Percentiles rank a stretch among this genome's conserved stretches.
These are phyloP conservation scores for Camellia granthamiana DNA, from an alignment of 148 eudicot genomes.

Conservation along the genomic window DNA sequence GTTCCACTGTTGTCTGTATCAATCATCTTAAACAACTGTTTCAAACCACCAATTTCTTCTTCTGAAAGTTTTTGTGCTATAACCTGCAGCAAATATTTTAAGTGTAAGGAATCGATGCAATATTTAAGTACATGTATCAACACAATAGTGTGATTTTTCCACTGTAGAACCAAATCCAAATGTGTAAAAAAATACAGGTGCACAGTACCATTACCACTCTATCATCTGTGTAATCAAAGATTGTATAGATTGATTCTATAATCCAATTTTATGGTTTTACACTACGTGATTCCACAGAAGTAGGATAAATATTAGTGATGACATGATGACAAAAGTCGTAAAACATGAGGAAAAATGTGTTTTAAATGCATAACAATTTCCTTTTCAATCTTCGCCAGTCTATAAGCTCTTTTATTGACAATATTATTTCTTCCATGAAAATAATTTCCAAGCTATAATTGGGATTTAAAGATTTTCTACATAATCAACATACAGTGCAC, in stretches of 20 bases:
- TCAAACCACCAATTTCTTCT: constrained; percentile 46
- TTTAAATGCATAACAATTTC: background rate
- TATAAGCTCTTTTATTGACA: background rate
- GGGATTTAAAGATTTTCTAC: background rate
- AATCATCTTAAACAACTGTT: constrained; percentile 41
- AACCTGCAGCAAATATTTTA: constrained; percentile 23
- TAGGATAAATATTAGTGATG: too few relatives aligned
- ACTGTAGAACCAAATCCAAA: too few relatives aligned
- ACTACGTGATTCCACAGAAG: constrained; percentile 1
- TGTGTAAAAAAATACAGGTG: background rate
- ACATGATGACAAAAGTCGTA: too few relatives aligned
- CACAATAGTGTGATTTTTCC: background rate
- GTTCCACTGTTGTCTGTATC: constrained; percentile 44
- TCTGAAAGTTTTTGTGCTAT: constrained; percentile 47
- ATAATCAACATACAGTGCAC: background rate
- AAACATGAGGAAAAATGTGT: too few relatives aligned
- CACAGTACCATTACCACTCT: background rate
- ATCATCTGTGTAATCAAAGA: too few relatives aligned
- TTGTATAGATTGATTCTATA: background rate
- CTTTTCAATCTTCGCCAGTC: background rate
- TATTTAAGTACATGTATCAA: background rate
- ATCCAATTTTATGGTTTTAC: background rate
- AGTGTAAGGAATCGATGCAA: background rate
- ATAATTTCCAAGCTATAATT: background rate
- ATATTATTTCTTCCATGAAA: background rate